Base-by-base conservation (phyloP, 106 monocot genomes). In the Vanilla planifolia region DNA sequence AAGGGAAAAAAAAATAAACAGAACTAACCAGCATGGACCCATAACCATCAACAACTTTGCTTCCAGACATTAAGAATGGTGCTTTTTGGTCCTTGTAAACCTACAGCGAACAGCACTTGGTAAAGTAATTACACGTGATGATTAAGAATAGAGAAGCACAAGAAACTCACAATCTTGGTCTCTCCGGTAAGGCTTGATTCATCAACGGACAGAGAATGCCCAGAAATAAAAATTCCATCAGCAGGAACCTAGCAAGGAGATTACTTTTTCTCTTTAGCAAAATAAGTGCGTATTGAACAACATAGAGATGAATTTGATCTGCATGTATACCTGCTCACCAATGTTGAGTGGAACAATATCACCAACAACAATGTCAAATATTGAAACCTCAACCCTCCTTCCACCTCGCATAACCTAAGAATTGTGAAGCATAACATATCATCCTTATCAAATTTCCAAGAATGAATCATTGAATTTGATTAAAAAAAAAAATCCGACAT, bases 121-220 rank as follows among this genome's bases (percentile, higher is more conserved):
- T 28, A 3, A 60, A 22, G 14, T 39, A 39, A 2, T 20, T 36
- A 40, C n/a, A 60, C 5, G 22, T 24, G 8, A 20, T 19, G 10
- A 45, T 0, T 34, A 52, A 60, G 61, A 23, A 55, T 37, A 3
- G 68, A 55, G 29, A 55, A 50, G 1, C 50, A 11, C 20, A 22
- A 25, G 41, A 41, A 58, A 66, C 72, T 80, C 68, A 92, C 92
- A 33, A 86, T 69, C 71, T 89, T 85, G 79, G 81, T 89, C 56
- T 93, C 93, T 43, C 93, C 93, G 7, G 93, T 93, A 82, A 93
- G 85, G 35, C 93, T 89, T n/a, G 93, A 93, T 73, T 93, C 93
- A 65, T 93, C 93, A 42, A 93, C 71, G 0, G 81, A 48, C 63
- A 93, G 75, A 48, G 93, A 93, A 44, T 93, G 82, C 35, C 89